Evolutionary conservation across 2,329 filamentous ascomycete genomes (phyloP).

Genomic region (Tolypocladium ovalisporum): DNA sequence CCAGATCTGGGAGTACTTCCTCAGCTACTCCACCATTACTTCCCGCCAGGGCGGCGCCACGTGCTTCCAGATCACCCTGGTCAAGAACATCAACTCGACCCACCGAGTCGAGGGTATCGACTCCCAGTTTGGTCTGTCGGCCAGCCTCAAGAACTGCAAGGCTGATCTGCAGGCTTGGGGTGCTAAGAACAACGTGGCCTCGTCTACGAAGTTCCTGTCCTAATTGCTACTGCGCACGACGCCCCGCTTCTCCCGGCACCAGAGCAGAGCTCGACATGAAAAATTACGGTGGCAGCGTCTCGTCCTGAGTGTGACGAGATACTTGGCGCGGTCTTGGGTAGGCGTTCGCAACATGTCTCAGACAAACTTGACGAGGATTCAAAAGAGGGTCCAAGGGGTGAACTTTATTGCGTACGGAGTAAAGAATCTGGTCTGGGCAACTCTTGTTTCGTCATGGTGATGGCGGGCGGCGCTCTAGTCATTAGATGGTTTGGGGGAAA

Average conservation of each 20-base stretch:
- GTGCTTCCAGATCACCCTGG: constrained; percentile 78
- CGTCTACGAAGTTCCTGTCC: constrained; percentile 17
- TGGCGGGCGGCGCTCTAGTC: not conserved
- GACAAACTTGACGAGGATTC: not conserved
- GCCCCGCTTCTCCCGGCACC: not conserved
- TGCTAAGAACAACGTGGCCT: constrained; percentile 23
- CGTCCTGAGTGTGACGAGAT: not conserved
- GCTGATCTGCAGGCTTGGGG: constrained; percentile 22
- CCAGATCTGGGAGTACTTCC: constrained; percentile 88
- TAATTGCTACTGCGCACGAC: constrained; percentile 1
- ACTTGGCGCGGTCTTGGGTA: not conserved
- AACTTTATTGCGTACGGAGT: not conserved
- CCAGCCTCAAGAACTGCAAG: constrained; percentile 37
- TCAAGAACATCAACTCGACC: constrained; percentile 88
- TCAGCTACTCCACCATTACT: constrained; percentile 75
- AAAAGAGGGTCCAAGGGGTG: not conserved
- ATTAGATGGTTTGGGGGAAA: constrained; percentile 1
- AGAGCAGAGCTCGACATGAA: not conserved
- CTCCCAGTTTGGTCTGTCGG: constrained; percentile 58
- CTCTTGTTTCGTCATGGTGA: not conserved
- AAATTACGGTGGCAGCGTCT: not conserved
- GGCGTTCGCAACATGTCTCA: not conserved
- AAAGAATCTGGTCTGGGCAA: not conserved
- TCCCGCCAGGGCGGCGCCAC: constrained; percentile 78
- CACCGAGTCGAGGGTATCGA: constrained; percentile 71